Base-by-base conservation (phyloP, 306 rosid species). In the Pterocarpus macrocarpus region DNA sequence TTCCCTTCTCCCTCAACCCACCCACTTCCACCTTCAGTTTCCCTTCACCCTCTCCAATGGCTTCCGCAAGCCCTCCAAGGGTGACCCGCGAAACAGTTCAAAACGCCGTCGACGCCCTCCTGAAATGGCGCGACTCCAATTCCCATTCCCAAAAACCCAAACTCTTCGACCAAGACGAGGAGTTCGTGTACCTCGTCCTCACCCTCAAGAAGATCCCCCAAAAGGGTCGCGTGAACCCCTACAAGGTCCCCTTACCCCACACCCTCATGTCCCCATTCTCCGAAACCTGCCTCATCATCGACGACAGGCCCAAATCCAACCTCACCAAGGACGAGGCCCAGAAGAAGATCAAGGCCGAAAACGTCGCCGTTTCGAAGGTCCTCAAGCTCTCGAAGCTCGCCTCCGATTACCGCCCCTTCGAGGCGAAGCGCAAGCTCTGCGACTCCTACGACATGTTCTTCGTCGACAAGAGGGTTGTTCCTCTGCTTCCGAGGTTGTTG, bases 281-380 rank as follows among this genome's bases (percentile, higher is more conserved):
- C 6, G 94, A 91, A 75, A 73, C 86, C 59, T 95, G 97, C 73
- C 88, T 95, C 61, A 84, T 95, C 77, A 76, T 90, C 82, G 99
- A 95, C 58, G 97, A 95, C 75, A 50, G 94, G 13, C 73, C 88
- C 83, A 88, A 84, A 17, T 84, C 85, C 14, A 79, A 76, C 7
- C 85, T 89, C 70, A 80, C 87, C n/a, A 92, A 94, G 73, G 86
- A 86, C 2, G 83, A 74, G 1, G 89, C 88, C 22, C 64, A 65
- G 59, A 63, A 86, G 45, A 92, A 88, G 86, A 83, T 92, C 69
- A 83, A 88, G 9, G 73, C 91, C 5, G 97, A 94, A 2, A 73
- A 82, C 0, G 80, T 94, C 2, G 90, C 97, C 0, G 10, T 92
- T 7, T 71, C 95, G 2, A 89, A 91, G 58, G 77, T 95, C 10